Percentiles rank a stretch among this genome's conserved stretches.
Conservation (phyloP, 2,329 filamentous ascomycete species). For the Cladosporium phlei region DNA sequence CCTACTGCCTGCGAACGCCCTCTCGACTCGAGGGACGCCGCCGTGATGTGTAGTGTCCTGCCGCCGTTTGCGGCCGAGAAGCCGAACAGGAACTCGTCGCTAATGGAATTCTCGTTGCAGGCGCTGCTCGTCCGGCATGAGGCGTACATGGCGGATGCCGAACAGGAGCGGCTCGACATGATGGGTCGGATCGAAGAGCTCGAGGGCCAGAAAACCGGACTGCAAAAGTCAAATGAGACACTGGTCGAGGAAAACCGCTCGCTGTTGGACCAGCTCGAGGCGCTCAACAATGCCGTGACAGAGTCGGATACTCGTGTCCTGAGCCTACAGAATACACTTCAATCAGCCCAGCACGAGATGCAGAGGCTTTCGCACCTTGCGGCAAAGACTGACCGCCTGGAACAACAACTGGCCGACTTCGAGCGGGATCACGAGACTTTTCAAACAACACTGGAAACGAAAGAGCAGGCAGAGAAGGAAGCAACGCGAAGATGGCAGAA, state of each 20-base stretch:
- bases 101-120: constrained; percentile 69
- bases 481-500: constrained; percentile 79
- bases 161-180: constrained; percentile 74
- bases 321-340: constrained; percentile 68
- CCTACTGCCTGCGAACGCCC: constrained; percentile 10
- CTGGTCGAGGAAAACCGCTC: constrained; percentile 78
- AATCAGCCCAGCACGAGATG: constrained; percentile 72
- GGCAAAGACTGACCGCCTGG: constrained; percentile 69
- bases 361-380: constrained; percentile 70
- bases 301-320: constrained; percentile 78
- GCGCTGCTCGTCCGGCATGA: constrained; percentile 88
- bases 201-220: constrained; percentile 62
- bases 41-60: constrained; percentile 12
- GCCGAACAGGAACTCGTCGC: constrained; percentile 43
- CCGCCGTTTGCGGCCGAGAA: constrained; percentile 15
- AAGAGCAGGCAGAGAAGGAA: constrained; percentile 69
- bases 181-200: constrained; percentile 68
- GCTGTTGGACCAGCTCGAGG: constrained; percentile 78
- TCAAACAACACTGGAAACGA: constrained; percentile 61
- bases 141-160: constrained; percentile 86
- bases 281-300: constrained; percentile 70
- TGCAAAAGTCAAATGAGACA: constrained; percentile 71
- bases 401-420: constrained; percentile 71
- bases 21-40: constrained; percentile 13
- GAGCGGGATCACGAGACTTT: constrained; percentile 76